A percentile compares a stretch with the other conserved stretches of the same genome.
Conservation (phyloP, 2,329 filamentous ascomycete species). For the Diaporthe humulicola region DNA sequence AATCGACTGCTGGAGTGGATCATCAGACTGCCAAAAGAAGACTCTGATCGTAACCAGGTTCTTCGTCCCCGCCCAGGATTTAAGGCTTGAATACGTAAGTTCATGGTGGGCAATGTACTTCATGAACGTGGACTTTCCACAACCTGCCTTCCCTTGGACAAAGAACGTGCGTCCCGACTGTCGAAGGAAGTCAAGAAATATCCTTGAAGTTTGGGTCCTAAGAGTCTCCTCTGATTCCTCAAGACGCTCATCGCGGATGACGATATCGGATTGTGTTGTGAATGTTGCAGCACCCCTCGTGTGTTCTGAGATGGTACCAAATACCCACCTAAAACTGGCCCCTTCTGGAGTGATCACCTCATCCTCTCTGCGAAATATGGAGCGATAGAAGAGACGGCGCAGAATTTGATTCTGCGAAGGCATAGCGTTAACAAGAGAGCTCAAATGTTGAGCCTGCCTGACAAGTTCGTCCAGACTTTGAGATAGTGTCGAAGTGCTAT, state of each 20-base stretch:
- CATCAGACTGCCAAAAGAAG: conserved; percentile 41
- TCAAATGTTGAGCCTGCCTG: background rate
- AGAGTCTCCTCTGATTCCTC: conserved; percentile 4
- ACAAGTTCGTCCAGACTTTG: background rate
- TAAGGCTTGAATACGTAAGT: background rate
- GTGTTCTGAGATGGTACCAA: conserved; percentile 9
- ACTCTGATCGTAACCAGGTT: conserved; percentile 33
- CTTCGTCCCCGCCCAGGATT: conserved; percentile 13
- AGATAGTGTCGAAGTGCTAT: background rate
- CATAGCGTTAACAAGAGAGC: background rate
- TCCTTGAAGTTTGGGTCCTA: background rate
- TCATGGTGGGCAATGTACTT: conserved; percentile 16
- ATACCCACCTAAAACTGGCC: conserved; percentile 44
- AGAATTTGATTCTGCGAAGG: background rate
- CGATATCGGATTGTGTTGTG: background rate
- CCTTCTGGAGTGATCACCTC: conserved; percentile 39
- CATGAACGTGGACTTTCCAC: conserved; percentile 37
- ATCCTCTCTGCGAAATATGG: conserved; percentile 26
- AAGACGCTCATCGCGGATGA: background rate
- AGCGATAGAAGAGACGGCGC: conserved; percentile 14
- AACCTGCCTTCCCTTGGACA: conserved; percentile 35
- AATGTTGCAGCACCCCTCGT: background rate
- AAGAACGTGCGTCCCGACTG: background rate
- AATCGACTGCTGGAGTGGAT: conserved; percentile 38
- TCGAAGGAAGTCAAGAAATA: conserved; percentile 17